Base-by-base conservation (phyloP, 2,329 filamentous ascomycete species). In the Stagonosporopsis tanaceti region DNA sequence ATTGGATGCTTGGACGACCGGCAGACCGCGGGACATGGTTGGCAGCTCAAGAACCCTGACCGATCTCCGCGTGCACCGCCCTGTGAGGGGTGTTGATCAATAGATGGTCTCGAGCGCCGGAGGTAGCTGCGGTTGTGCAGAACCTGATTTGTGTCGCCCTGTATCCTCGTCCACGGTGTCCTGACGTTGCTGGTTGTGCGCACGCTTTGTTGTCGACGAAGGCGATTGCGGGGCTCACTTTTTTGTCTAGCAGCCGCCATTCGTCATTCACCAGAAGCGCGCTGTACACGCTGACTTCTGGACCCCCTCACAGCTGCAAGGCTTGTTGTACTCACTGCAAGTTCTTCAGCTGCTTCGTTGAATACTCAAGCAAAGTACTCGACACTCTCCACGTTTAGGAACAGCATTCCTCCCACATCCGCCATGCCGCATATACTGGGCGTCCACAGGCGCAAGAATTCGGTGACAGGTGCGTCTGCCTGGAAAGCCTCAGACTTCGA, bases 351-450 rank as follows among this genome's bases (percentile, higher is more conserved):
- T 63, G 39, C 40, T 27, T 24, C 30, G 24, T 22, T 24, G 22
- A 35, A 14, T 17, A 24, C 30, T 22, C n/a, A 11, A 15, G 38
- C 9, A 42, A 45, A 28, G 27, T 22, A 20, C 8, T 28, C 14
- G 20, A 34, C 15, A 32, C 17, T 22, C 7, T 22, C 6, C 17
- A 15, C n/a, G 2, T 20, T 14, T n/a, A 34, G n/a, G n/a, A 32
- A 20, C 15, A 28, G 28, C 42, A 5, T 17, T 22, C 28, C 17
- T 14, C 24, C 7, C 17, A 22, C 17, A 24, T n/a, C 64, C 67
- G 75, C 57, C 61, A 82, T 83, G 80, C 67, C 67, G 51, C 67
- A 70, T 46, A 17, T 70, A 38, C 67, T 66, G 46, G 67, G 66
- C 45, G 63, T 64, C 41, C 67, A 70, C 42, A 55, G 64, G 57